Base-by-base conservation (phyloP, 371 early-diverging fungal species). In the Lichtheimia ramosa region DNA sequence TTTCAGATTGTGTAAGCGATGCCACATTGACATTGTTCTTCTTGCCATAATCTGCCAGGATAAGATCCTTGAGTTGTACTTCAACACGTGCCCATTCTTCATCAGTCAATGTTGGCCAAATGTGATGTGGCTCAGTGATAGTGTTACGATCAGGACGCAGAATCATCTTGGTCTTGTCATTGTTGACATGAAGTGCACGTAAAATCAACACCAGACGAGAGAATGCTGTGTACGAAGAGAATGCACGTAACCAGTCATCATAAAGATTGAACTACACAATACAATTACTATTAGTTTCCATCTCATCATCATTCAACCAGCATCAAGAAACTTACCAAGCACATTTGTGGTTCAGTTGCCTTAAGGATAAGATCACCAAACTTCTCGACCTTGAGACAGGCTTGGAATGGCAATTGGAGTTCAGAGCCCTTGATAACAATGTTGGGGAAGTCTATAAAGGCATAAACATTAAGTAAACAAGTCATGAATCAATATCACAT, bases 71-170 rank as follows among this genome's bases (percentile, higher is more conserved):
- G 65, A 99, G 76, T 58, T 83, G 77, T 21, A 92, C 92, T 84
- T 99, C 99, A 8, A 97, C 95, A 76, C 92, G 89, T 56, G 96
- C 92, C 99, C 99, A 99, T 73, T 97, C 96, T 75, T 92, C 93
- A 70, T 98, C 99, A 2, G 93, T 83, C 55, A 96, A 71, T 1
- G 94, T 89, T 54, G 98, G 98, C 98, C 98, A 99, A 72, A 99
- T 89, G 62, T 96, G 96, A 71, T 98, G 95, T 42, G 95, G 89
- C 70, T 97, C 95, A 3, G 96, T 97, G 56, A 95, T 87, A 0
- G 94, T 91, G 43, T 83, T 86, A 76, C 94, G 93, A 75, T 96
- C 96, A 21, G 97, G 96, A 28, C 97, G 88, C 63, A 99, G 77
- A 43, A 97, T 87, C 74, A 95, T 89, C 86, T 95, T 96, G 56